Evolutionary conservation across 1,284 basidiomycete genomes (phyloP), one percentile per base, ranked within the genome.

Genomic region (Cystobasidiaceae sp.): DNA sequence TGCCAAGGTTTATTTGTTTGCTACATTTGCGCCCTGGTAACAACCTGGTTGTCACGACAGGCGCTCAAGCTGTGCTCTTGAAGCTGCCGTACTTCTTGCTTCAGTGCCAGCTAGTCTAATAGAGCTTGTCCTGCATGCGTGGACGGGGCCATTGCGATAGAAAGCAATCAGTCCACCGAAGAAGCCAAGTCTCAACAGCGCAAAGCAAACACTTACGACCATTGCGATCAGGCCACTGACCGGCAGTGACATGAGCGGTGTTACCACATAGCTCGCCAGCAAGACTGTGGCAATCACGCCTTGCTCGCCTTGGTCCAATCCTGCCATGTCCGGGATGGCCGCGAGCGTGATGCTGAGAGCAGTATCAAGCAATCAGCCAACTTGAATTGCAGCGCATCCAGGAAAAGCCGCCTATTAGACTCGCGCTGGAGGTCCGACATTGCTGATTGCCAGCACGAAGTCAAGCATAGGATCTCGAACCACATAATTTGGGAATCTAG

Each of bases 371-470:
- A 4, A 43, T 4, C 7, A 3, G 9, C 25, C 21, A 9, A 23
- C 13, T 46, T 25, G 19, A 28, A 19, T 39, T 28, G n/a, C 25
- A 1, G 5, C 4, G 8, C 34, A 9, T 2, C 3, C 3, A 28
- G 39, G 33, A n/a, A n/a, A n/a, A n/a, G 4, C 9, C 28, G 21
- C 17, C 15, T 6, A n/a, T n/a, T 3, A 13, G 6, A 1, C 56
- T 59, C n/a, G 66, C 3, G 76, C 77, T 8, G 77, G 75, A 5
- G 76, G 77, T 0, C 77, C 77, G 30, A 75, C 74, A 39, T 76
- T 73, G 2, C 70, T 69, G 19, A 77, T 67, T 25, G 70, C 72
- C 50, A 77, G 71, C 8, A 74, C 70, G 51, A 78, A 77, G 63
- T 75, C 74, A 67, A 76, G 65, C 30, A 70, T 68, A 0, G 71